Conservation (phyloP, 352 stramenopile species). For the Hyaloperonospora brassicae region DNA sequence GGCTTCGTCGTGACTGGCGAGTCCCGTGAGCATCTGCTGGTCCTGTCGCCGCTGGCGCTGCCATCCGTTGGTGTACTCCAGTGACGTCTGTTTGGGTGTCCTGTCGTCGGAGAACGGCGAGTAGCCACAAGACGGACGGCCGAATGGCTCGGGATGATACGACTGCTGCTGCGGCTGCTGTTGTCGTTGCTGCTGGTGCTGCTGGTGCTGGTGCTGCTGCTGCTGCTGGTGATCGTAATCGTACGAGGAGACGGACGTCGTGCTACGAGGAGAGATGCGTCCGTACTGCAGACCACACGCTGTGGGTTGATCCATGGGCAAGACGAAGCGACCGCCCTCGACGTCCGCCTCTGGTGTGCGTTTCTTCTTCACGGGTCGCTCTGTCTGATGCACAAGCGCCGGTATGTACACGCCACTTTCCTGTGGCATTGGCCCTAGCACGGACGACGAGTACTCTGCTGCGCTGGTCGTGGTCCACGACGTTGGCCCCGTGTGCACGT, state of each 20-base stretch:
- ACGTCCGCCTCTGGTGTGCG: conserved; percentile 33
- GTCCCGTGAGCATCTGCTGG: conserved; percentile 13
- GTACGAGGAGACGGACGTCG: conserved; percentile 12
- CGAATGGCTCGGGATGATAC: conserved; percentile 11
- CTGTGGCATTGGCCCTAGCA: conserved; percentile 16
- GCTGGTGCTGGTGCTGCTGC: not conserved
- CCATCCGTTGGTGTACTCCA: conserved; percentile 19
- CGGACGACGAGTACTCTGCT: conserved; percentile 20
- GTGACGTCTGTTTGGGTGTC: conserved; percentile 12
- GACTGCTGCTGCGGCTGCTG: conserved; percentile 8
- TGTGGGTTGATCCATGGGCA: conserved; percentile 20
- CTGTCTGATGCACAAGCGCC: conserved; percentile 22
- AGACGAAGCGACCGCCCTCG: conserved; percentile 19
- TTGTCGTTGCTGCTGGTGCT: conserved; percentile 9
- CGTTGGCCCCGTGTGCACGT: conserved; percentile 5
- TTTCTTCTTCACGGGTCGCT: conserved; percentile 46
- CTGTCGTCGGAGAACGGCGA: conserved; percentile 20
- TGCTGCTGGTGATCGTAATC: conserved; percentile 28
- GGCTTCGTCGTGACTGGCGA: conserved; percentile 6
- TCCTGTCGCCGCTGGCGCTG: conserved; percentile 19
- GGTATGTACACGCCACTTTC: conserved; percentile 28
- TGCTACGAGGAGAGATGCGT: conserved; percentile 15
- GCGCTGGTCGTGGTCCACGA: conserved; percentile 19
- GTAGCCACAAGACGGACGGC: conserved; percentile 18
- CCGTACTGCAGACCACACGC: conserved; percentile 22